A percentile compares a stretch with the other conserved stretches of the same genome.
Evolutionary conservation across 2,329 filamentous ascomycete genomes (phyloP).

Genomic region (Aureobasidium subglaciale): DNA sequence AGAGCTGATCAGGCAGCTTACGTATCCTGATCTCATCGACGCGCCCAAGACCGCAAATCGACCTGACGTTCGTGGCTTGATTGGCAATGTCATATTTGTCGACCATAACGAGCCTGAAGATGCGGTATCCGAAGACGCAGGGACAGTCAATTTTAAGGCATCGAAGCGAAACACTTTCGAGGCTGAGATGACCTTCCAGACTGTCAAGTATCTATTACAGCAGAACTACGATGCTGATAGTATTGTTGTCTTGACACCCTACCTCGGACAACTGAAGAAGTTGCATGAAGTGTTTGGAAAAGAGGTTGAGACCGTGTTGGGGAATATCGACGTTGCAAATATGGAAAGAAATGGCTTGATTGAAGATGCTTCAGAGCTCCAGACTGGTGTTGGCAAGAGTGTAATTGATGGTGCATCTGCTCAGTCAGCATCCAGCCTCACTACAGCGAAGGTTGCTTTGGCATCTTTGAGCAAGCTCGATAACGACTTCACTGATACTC

Average conservation of each 20-base stretch:
- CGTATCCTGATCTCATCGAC: slow-evolving; percentile 54
- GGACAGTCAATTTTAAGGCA: slow-evolving; percentile 16
- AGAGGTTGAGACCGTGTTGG: slow-evolving; percentile 54
- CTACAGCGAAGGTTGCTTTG: background rate
- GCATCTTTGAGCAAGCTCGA: background rate
- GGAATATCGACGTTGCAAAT: slow-evolving; percentile 54
- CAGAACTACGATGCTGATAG: slow-evolving; percentile 58
- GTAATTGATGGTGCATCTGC: no score
- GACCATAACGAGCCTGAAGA: slow-evolving; percentile 47
- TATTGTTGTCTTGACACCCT: slow-evolving; percentile 64
- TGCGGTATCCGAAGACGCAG: slow-evolving; percentile 12
- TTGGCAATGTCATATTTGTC: slow-evolving; percentile 50
- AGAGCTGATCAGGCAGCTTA: slow-evolving; percentile 46
- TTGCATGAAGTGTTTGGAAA: slow-evolving; percentile 40
- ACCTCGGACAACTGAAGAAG: slow-evolving; percentile 50
- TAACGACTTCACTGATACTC: background rate
- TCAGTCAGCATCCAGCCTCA: background rate
- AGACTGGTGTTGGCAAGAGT: background rate
- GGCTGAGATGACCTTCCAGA: slow-evolving; percentile 51
- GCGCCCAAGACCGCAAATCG: slow-evolving; percentile 32
- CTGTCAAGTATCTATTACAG: slow-evolving; percentile 57
- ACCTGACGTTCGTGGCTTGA: slow-evolving; percentile 46
- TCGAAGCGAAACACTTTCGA: slow-evolving; percentile 50
- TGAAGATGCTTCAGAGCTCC: slow-evolving; percentile 14
- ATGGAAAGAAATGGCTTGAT: slow-evolving; percentile 32